Base-by-base conservation (phyloP, 108 stramenopile species). In the Thalassiosira profunda region DNA sequence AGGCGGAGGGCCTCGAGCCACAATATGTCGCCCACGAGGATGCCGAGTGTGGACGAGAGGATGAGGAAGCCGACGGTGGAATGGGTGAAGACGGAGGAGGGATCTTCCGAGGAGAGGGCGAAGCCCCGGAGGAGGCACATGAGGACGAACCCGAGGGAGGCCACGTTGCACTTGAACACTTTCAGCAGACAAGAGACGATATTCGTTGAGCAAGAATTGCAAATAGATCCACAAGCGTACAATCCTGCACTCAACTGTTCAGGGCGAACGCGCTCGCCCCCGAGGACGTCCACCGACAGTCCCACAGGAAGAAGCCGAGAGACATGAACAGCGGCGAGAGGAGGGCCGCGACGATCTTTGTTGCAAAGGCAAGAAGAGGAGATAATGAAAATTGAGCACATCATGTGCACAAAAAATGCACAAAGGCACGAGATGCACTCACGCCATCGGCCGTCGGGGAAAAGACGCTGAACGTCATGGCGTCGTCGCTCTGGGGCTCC, bases 111-210 rank as follows among this genome's bases (percentile, higher is more conserved):
- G 43, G 47, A 33, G 52, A n/a, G 9, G 23, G 62, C 51, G 37
- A 67, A 71, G 12, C 72, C 63, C 17, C 70, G 74, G 33, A 60
- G 28, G 6, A 55, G 2, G 23, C 47, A 66, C 54, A 86, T 61
- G 23, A 80, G 62, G 10, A 67, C 44, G 68, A 94, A 94, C 24
- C 87, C 75, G 15, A 87, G 44, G 1, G 88, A 81, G 24, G 90
- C 89, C 11, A 89, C 21, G 30, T 79, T 84, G 84, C 98, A 94
- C 71, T 97, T 94, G 79, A 72, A 93, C 68, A 90, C 57, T 58
- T 17, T 17, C 20, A 35, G 12, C 12, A 21, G 1, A 25, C 14
- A 6, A 38, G 26, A 20, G 8, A 26, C n/a, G 23, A 54, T 6
- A 54, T 28, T 14, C 5, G 53, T 8, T 30, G 6, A 4, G 2